Conservation (phyloP, 176 grass and related monocot species). For the Thinopyrum elongatum region DNA sequence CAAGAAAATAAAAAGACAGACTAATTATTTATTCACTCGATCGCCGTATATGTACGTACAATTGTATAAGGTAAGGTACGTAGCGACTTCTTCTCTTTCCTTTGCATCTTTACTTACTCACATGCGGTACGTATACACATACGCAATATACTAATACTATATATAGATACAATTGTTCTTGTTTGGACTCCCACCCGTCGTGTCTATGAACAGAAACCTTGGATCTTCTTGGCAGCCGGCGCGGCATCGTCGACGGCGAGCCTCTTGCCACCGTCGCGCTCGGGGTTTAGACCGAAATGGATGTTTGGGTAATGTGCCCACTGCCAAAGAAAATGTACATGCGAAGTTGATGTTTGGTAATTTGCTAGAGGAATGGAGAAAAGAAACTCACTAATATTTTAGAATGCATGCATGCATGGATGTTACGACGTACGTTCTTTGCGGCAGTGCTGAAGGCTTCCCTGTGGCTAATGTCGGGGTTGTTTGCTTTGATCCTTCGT, state of each 20-base stretch:
- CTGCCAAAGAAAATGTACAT: constrained; percentile 36
- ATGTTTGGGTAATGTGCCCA: constrained; percentile 96
- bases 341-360: background rate
- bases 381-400: no score
- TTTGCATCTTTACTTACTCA: background rate
- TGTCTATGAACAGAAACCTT: constrained; percentile 67
- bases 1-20: background rate
- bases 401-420: background rate
- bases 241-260: constrained; percentile 32
- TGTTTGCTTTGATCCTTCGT: constrained; percentile 88
- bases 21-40: no score
- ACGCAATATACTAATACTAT: background rate
- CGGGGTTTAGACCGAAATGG: constrained; percentile 62
- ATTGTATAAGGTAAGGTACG: background rate
- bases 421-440: constrained; percentile 76
- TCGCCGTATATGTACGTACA: no score
- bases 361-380: background rate
- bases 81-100: background rate
- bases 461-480: constrained; percentile 91
- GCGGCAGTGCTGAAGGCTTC: constrained; percentile 97
- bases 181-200: background rate
- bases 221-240: constrained; percentile 48
- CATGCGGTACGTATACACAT: background rate
- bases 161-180: background rate
- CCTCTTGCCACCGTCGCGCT: constrained; percentile 50